Conservation (phyloP, 202 grass and related monocot species). For the Panicum virgatum region DNA sequence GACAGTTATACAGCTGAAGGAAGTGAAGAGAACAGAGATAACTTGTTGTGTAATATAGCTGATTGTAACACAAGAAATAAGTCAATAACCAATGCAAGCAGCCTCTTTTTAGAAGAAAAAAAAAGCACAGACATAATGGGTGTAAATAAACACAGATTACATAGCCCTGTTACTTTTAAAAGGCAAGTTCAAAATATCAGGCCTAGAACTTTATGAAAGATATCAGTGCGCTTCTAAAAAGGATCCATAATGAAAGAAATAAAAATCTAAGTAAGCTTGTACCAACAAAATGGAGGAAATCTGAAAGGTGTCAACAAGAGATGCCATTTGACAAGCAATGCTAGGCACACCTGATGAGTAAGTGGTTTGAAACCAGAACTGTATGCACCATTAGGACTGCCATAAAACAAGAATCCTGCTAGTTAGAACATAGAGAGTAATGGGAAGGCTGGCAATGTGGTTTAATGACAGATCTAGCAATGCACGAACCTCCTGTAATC, state of each 20-base stretch:
- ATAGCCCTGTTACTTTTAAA: no score
- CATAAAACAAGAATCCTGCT: conserved; percentile 29
- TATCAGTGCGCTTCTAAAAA: no score
- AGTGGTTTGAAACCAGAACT: conserved; percentile 97
- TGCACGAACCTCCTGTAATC: conserved; percentile 87
- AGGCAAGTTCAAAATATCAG: no score
- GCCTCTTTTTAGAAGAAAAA: no score
- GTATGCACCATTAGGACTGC: conserved; percentile 95
- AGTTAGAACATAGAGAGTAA: conserved; percentile 5
- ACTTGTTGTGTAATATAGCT: not conserved
- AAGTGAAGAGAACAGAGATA: not conserved
- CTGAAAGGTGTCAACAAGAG: conserved; percentile 1
- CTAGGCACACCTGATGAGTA: conserved; percentile 76
- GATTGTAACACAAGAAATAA: no score
- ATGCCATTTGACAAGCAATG: not conserved
- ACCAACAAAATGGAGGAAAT: not conserved
- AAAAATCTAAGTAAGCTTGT: not conserved
- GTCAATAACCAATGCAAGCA: no score
- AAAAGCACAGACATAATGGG: no score
- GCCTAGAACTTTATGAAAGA: no score
- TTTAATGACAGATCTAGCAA: not conserved
- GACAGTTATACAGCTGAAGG: not conserved
- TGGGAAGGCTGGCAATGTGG: not conserved
- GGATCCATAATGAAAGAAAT: no score
- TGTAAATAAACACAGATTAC: no score